Evolutionary conservation across 257 asterid species (phyloP), one percentile per base, ranked within the genome.

Genomic region (Capsicum pubescens): DNA sequence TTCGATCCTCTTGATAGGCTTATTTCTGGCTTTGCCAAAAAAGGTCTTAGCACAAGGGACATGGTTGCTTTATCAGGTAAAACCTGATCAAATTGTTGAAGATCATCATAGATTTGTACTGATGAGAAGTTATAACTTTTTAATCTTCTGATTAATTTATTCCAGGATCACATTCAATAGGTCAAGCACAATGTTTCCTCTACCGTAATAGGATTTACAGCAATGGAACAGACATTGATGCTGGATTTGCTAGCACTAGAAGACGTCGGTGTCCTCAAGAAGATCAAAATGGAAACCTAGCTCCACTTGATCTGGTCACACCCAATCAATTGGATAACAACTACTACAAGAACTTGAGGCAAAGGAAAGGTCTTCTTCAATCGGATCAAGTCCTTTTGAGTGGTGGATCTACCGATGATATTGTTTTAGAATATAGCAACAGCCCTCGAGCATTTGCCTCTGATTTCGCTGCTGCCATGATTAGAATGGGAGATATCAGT

Each of bases 261-360:
- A 72, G 80, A 72, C 80, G 80, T 11, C 58, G 7, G 1, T 72
- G 80, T 48, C 80, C 80, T 72, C 21, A 78, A 88, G 44, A 82
- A 10, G 86, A 87, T 8, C 90, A 91, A 8, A 84, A 88, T 79
- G 3, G 64, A 17, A 90, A 89, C 8, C 13, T 89, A 84, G 91
- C 93, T n/a, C 80, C 93, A 2, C 89, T 89, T 2, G 93, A 90
- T 82, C 80, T 87, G 86, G 92, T 89, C 76, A 91, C 93, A 5
- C 93, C 93, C 0, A 84, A 85, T 80, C 84, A 90, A 0, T 89
- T 90, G 74, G 93, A 89, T 83, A 87, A 87, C 85, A 90, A 86
- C 61, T 90, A 90, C 79, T 90, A 26, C 19, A 76, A 79, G 82
- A 89, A 90, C 19, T 13, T 90, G 83, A 46, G 58, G 4, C 85